Evolutionary conservation across 768 basidiomycete species (phyloP).

Genomic region (Terana coerulea): DNA sequence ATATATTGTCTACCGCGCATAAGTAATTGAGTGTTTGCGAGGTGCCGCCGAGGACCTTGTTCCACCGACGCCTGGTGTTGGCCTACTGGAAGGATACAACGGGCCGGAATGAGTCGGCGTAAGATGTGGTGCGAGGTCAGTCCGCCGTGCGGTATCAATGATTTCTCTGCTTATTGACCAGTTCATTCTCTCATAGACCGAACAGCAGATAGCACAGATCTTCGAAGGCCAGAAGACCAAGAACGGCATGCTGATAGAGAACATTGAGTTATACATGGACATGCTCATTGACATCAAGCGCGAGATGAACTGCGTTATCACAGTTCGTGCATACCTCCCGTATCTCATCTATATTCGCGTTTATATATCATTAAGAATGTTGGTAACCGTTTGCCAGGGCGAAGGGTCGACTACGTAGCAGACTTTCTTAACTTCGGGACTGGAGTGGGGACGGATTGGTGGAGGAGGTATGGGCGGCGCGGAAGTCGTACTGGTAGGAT

Average conservation of each 20-base stretch:
- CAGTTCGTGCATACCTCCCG: constrained; percentile 38
- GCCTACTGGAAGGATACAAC: constrained; percentile 92
- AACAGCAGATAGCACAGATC: constrained; percentile 90
- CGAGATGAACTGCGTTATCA: constrained; percentile 72
- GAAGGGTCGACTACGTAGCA: constrained; percentile 34
- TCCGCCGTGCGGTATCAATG: not conserved
- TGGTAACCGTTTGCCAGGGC: constrained; percentile 42
- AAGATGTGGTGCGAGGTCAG: constrained; percentile 87
- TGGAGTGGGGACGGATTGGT: constrained; percentile 28
- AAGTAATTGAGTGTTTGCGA: constrained; percentile 84
- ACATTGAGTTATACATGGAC: constrained; percentile 86
- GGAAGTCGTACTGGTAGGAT: constrained; percentile 32
- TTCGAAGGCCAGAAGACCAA: constrained; percentile 81
- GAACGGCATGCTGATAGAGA: constrained; percentile 75
- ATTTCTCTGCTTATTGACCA: constrained; percentile 6
- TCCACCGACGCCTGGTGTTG: constrained; percentile 92
- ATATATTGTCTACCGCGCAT: constrained; percentile 84
- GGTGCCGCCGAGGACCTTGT: constrained; percentile 87
- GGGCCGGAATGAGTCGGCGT: constrained; percentile 86
- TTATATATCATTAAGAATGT: constrained; percentile 60
- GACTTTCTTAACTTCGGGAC: constrained; percentile 29
- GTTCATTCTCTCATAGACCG: constrained; percentile 63
- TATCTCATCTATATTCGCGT: not conserved
- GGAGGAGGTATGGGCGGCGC: constrained; percentile 22
- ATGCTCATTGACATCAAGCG: constrained; percentile 76